phyloP scores from a whole-genome alignment of 1,284 basidiomycete species.

The Neolentinus lepideus region DNA sequence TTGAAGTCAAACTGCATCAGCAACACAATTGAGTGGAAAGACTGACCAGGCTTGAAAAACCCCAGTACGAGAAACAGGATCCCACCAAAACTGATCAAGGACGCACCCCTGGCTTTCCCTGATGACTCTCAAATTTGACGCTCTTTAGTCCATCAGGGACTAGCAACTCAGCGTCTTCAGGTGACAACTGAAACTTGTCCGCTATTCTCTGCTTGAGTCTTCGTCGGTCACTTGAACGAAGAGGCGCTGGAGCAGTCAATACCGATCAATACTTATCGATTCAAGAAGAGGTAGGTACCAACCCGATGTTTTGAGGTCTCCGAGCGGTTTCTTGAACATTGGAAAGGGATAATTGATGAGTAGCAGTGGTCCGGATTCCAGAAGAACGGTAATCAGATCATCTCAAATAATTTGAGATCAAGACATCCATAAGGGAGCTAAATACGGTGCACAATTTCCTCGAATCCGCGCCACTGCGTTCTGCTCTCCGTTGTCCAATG shows the following conservation, averaged over 20 bases:
- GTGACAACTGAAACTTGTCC: conserved; percentile 34
- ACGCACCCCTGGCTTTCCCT: conserved; percentile 57
- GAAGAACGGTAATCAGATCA: too few relatives aligned
- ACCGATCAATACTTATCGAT: neutral
- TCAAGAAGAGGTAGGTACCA: conserved; percentile 1
- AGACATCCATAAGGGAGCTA: too few relatives aligned
- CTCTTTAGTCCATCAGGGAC: conserved; percentile 66
- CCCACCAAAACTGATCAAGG: neutral
- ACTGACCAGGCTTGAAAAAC: neutral
- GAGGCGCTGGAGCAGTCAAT: conserved; percentile 35
- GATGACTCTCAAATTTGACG: conserved; percentile 58
- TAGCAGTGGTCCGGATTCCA: too few relatives aligned
- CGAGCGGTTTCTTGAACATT: conserved; percentile 74
- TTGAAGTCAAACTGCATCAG: conserved; percentile 3
- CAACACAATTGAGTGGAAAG: conserved; percentile 1
- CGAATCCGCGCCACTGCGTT: too few relatives aligned
- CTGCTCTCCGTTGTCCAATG: too few relatives aligned
- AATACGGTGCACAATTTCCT: too few relatives aligned
- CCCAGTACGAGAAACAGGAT: neutral
- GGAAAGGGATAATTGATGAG: too few relatives aligned
- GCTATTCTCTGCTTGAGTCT: conserved; percentile 58
- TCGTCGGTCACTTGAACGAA: conserved; percentile 62
- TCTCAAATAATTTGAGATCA: too few relatives aligned
- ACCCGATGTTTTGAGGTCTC: conserved; percentile 61
- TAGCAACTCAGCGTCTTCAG: conserved; percentile 52